phyloP scores from a whole-genome alignment of 2,329 filamentous ascomycete species.

The Exophiala alcalophila region DNA sequence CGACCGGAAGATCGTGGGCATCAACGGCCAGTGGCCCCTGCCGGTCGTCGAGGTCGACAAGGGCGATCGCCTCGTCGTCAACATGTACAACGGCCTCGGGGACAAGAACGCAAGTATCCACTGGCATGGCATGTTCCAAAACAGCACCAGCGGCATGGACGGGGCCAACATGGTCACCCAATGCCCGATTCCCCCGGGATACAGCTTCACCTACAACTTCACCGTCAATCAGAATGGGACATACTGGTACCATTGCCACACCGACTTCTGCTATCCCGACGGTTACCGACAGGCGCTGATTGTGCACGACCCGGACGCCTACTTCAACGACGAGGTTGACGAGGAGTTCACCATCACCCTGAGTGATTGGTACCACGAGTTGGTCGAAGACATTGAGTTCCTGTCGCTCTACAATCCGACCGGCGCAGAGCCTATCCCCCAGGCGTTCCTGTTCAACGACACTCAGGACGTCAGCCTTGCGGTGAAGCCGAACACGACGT shows the following conservation, averaged over 20 bases:
- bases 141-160: conserved; percentile 72
- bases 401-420: conserved; percentile 51
- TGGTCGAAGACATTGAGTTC: conserved; percentile 53
- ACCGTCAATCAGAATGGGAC: conserved; percentile 55
- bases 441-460: conserved; percentile 66
- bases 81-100: conserved; percentile 66
- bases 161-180: conserved; percentile 66
- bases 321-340: conserved; percentile 52
- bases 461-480: conserved; percentile 57
- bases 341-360: conserved; percentile 64
- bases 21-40: conserved; percentile 72
- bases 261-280: conserved; percentile 62
- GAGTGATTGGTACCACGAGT: conserved; percentile 71
- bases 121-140: conserved; percentile 75
- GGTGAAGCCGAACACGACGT: conserved; percentile 66
- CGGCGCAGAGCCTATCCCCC: conserved; percentile 63
- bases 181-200: conserved; percentile 63
- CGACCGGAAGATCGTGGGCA: conserved; percentile 59
- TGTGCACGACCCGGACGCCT: conserved; percentile 58
- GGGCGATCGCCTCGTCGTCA: conserved; percentile 67
- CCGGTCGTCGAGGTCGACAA: conserved; percentile 70
- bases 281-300: conserved; percentile 65
- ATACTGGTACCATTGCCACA: conserved; percentile 68
- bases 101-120: conserved; percentile 67
- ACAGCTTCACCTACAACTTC: conserved; percentile 65